Conservation (phyloP, 352 stramenopile genomes). For the Phytophthora brassicae region DNA sequence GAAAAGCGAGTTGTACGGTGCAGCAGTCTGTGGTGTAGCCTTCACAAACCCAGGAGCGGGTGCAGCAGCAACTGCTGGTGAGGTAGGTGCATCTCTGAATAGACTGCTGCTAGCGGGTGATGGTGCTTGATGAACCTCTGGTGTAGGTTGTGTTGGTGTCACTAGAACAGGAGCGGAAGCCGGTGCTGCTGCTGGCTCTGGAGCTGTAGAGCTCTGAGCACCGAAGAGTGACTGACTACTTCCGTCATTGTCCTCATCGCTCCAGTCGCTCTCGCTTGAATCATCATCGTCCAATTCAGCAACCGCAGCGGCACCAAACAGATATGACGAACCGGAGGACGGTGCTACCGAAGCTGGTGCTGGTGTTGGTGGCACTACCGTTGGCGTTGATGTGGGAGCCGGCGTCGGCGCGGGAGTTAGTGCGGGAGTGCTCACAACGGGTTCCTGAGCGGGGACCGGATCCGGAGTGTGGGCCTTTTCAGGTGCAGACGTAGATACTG, state of each 20-base stretch:
- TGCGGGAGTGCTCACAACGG: background rate
- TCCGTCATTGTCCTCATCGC: constrained; percentile 48
- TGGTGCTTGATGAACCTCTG: constrained; percentile 28
- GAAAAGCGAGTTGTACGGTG: constrained; percentile 69
- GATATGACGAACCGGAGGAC: constrained; percentile 22
- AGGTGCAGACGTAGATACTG: constrained; percentile 12
- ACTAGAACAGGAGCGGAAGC: constrained; percentile 24
- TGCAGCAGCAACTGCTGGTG: constrained; percentile 13
- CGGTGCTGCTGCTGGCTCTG: constrained; percentile 14
- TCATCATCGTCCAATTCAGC: constrained; percentile 44
- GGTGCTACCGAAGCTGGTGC: constrained; percentile 10
- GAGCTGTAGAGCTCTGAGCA: constrained; percentile 16
- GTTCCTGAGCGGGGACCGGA: background rate
- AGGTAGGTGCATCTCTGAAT: constrained; percentile 30
- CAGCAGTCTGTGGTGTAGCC: constrained; percentile 23
- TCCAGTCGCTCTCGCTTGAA: constrained; percentile 73
- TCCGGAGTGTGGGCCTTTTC: too few relatives aligned
- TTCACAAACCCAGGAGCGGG: constrained; percentile 32
- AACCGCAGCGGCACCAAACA: constrained; percentile 37
- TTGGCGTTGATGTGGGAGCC: background rate
- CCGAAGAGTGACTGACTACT: constrained; percentile 42
- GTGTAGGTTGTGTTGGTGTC: constrained; percentile 20
- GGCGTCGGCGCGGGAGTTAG: background rate
- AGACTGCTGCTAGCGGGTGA: constrained; percentile 23
- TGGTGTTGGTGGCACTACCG: constrained; percentile 12